Conservation (phyloP, 192 early-diverging fungal species). For the Rhizophagus sp. region DNA sequence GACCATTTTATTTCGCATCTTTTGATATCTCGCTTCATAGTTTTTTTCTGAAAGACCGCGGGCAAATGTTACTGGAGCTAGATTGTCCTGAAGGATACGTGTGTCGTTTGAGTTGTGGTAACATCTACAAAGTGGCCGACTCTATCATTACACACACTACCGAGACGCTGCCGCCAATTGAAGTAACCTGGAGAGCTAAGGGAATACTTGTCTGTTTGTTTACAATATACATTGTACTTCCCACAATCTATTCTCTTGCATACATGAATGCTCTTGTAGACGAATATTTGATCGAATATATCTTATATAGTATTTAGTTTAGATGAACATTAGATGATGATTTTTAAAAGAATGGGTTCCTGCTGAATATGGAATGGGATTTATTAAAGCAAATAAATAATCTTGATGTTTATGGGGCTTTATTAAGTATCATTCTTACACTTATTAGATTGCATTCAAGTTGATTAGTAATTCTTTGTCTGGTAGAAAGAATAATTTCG, state of each 20-base stretch:
- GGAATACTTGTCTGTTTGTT: not conserved
- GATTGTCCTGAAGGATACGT: slow-evolving; percentile 22
- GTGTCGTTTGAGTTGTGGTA: slow-evolving; percentile 14
- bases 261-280: not conserved
- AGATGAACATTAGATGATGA: no score
- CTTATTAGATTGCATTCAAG: no score
- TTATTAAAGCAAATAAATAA: no score
- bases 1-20: not conserved
- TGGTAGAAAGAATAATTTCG: no score
- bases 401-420: no score
- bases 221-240: not conserved
- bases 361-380: no score
- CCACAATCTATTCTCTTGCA: not conserved
- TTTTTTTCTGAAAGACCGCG: slow-evolving; percentile 8
- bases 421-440: no score
- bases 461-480: no score
- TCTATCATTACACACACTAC: not conserved
- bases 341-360: no score
- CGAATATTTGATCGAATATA: not conserved
- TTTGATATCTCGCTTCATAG: not conserved
- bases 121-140: slow-evolving; percentile 17
- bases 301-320: no score
- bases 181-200: no score
- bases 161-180: not conserved
- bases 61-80: slow-evolving; percentile 26